Base-by-base conservation (phyloP, 345 rosid species). In the Arabidopsis suecica region DNA sequence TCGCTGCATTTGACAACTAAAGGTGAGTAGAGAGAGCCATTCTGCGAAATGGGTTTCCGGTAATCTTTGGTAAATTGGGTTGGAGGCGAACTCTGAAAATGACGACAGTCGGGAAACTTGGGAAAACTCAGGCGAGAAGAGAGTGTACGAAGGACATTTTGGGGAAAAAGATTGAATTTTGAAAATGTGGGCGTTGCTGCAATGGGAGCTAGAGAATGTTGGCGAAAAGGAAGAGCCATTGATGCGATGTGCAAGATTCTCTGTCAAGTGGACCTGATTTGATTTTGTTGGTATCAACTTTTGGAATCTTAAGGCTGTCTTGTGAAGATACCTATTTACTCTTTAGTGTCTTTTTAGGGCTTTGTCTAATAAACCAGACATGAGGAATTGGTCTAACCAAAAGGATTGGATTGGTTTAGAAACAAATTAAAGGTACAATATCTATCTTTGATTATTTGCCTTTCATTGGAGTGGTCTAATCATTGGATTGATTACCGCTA, bases 201-300 rank as follows among this genome's bases (percentile, higher is more conserved):
- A 54, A 51, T 66, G 77, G 76, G 47, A 34, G 14, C 5, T 47
- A 38, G 22, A 16, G 30, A 28, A 56, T 71, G 70, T 32, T 77
- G 81, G 61, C 68, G 73, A 34, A 65, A 47, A 38, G 73, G 55
- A 71, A 78, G 61, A 72, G 34, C 51, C 81, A 78, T 78, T 60
- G 73, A 65, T 78, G 77, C 22, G 3, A 65, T 57, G 73, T 49
- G 48, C 2, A 36, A 65, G 57, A 71, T 71, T 78, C 69, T 71
- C 69, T 78, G 68, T 58, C 68, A 64, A 65, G 62, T 57, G 68
- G 77, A 58, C 68, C 68, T 58, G 73, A 28, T 45, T 74, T 32
- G 13, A 34, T 60, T 60, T 68, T 18, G 63, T 61, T 57, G 61
- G 14, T 57, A 25, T 48, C 7, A 2, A 60, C 42, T 25, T 18